A percentile compares a stretch with the other conserved stretches of the same genome.
Evolutionary conservation across 1,139 yeast genomes (phyloP).

Genomic region (Hyphopichia pseudoburtonii): DNA sequence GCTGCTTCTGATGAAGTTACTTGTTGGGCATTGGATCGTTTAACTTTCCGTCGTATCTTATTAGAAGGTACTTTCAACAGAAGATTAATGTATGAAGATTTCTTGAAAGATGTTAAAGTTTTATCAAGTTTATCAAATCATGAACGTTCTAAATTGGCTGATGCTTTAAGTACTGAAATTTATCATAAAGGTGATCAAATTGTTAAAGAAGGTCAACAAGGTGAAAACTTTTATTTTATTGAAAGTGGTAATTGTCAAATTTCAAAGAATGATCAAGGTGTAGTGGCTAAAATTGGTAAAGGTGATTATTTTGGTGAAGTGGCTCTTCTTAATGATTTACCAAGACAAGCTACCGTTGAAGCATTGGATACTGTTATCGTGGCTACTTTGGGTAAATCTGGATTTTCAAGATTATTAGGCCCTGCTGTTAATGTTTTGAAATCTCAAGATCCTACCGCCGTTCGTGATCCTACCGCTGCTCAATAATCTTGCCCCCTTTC

Average conservation of each 20-base stretch:
- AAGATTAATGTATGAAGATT: conserved; percentile 87
- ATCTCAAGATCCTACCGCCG: conserved; percentile 72
- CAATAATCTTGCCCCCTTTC: no score
- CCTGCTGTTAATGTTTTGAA: conserved; percentile 83
- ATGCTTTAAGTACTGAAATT: conserved; percentile 80
- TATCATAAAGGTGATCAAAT: conserved; percentile 74
- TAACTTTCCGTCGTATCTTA: conserved; percentile 88
- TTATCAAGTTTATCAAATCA: conserved; percentile 70
- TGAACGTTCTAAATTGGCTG: conserved; percentile 90
- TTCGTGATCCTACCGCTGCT: conserved; percentile 2
- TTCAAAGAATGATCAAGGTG: conserved; percentile 55
- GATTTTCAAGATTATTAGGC: conserved; percentile 90
- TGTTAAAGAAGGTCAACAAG: conserved; percentile 85
- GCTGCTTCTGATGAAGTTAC: conserved; percentile 67
- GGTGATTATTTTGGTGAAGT: conserved; percentile 98
- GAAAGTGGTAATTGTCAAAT: conserved; percentile 88
- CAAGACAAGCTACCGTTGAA: conserved; percentile 91
- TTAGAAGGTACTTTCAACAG: conserved; percentile 88
- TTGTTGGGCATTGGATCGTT: conserved; percentile 89
- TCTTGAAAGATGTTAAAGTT: conserved; percentile 83
- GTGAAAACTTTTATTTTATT: conserved; percentile 87
- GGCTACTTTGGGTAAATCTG: conserved; percentile 87
- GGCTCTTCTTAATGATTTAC: conserved; percentile 85
- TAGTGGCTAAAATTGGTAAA: conserved; percentile 59
- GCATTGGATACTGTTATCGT: conserved; percentile 79